Evolutionary conservation across 805 yeast genomes (phyloP).

Genomic region (Metschnikowia amazonensis): DNA sequence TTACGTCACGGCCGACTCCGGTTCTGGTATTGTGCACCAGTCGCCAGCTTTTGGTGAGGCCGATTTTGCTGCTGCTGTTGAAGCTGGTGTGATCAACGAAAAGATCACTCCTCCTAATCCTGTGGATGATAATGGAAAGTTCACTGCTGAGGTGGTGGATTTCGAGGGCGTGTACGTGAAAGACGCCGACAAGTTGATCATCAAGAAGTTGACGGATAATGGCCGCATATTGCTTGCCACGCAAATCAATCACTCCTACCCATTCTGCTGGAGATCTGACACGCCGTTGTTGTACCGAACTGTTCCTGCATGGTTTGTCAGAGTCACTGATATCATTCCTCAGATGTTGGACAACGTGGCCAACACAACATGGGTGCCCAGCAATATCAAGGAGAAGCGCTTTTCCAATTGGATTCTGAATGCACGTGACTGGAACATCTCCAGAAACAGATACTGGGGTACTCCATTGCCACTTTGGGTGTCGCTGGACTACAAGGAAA

Average conservation of each 20-base stretch:
- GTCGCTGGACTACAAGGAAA: conserved; percentile 86
- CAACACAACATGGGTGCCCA: conserved; percentile 93
- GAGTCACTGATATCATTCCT: conserved; percentile 83
- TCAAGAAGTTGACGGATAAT: conserved; percentile 71
- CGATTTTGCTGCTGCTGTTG: conserved; percentile 82
- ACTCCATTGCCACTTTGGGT: conserved; percentile 99
- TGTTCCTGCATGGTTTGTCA: conserved; percentile 98
- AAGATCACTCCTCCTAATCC: conserved; percentile 83
- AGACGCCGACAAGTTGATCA: conserved; percentile 90
- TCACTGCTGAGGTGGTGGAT: conserved; percentile 70
- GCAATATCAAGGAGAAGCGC: conserved; percentile 84
- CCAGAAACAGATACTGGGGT: conserved; percentile 99
- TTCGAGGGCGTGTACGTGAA: conserved; percentile 85
- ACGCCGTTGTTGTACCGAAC: conserved; percentile 95
- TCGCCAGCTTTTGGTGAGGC: conserved; percentile 99
- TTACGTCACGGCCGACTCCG: conserved; percentile 89
- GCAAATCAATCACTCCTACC: conserved; percentile 93
- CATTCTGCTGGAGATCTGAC: conserved; percentile 99
- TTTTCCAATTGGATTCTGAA: conserved; percentile 97
- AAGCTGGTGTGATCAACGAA: conserved; percentile 69
- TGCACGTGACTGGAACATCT: conserved; percentile 98
- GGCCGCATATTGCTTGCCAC: conserved; percentile 73
- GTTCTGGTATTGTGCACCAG: conserved; percentile 99
- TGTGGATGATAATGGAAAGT: conserved; percentile 87
- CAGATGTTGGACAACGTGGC: conserved; percentile 83